Evolutionary conservation across 163 green algal species (phyloP), one percentile per base, ranked within the genome.

Genomic region (Smithsoniella earleae): DNA sequence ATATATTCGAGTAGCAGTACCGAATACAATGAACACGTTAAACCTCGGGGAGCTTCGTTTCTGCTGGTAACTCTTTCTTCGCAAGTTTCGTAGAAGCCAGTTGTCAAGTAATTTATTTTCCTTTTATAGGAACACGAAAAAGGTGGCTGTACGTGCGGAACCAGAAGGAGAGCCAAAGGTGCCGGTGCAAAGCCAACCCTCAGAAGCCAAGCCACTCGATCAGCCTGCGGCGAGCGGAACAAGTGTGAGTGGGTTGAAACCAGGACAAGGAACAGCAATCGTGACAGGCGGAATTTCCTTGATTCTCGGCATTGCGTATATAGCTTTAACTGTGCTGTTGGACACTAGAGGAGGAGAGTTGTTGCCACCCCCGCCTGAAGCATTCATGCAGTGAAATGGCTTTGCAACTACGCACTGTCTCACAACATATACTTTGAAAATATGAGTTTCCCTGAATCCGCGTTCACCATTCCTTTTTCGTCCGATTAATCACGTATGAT

Each of bases 221-320:
- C 40, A 76, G 16, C 33, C 43, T 36, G 44, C 77, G 36, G n/a
- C n/a, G n/a, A n/a, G n/a, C n/a, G n/a, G n/a, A n/a, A n/a, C n/a
- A n/a, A n/a, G n/a, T n/a, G n/a, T n/a, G n/a, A n/a, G 25, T 87
- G 2, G 77, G 66, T 18, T 80, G 81, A 44, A 69, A 36, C 58
- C 58, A 4, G 89, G 89, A 25, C 87, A 93, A 75, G 81, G 84
- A 36, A 95, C 86, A 34, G 89, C 89, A 16, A 89, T 95, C 46
- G 79, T 92, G 20, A 95, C 89, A 13, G 89, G 89, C 5, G 84
- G 81, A 62, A 90, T 94, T 34, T 93, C 86, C 18, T 81, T 93
- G 73, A 76, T 92, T 18, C 88, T 93, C 73, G 89, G 89, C 52
- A 79, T 94, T 6, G 85, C 80, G 0, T 94, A 92, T 66, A 75